Conservation (phyloP, 441 rosid genomes). For the Euphorbia neoarborescens region DNA sequence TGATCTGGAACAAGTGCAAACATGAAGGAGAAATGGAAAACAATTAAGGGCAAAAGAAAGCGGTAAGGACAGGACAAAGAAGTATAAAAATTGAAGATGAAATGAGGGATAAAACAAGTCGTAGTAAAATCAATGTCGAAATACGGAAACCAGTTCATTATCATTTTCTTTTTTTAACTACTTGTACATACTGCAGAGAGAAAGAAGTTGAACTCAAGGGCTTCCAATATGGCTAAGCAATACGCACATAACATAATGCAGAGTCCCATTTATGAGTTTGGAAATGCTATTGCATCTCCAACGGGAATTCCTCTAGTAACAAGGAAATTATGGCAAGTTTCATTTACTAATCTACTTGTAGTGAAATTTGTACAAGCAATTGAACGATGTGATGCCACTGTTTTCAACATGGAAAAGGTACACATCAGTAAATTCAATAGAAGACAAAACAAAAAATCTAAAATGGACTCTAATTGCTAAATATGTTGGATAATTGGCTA, state of each 20-base stretch:
- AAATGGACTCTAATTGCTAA: neutral
- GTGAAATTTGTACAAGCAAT: neutral
- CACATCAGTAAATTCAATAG: neutral
- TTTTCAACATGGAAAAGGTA: neutral
- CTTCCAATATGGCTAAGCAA: neutral
- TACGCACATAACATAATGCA: neutral
- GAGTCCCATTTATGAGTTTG: neutral
- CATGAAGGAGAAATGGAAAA: conserved; percentile 6
- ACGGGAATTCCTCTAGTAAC: neutral
- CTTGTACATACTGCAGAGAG: conserved; percentile 1
- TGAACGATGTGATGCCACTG: neutral
- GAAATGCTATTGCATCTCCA: too few species aligned
- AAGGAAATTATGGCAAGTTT: neutral
- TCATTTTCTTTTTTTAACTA: neutral
- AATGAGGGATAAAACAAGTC: neutral
- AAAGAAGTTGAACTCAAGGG: neutral
- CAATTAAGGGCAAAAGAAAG: conserved; percentile 2
- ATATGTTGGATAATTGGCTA: neutral
- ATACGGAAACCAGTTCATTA: neutral
- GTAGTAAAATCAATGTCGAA: neutral
- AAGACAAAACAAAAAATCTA: conserved; percentile 1
- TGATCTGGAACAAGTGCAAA: conserved; percentile 43
- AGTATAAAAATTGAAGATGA: neutral
- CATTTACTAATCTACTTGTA: neutral
- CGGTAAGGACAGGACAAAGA: neutral